Base-by-base conservation (phyloP, 768 basidiomycete species). In the Gymnopilus junonius region DNA sequence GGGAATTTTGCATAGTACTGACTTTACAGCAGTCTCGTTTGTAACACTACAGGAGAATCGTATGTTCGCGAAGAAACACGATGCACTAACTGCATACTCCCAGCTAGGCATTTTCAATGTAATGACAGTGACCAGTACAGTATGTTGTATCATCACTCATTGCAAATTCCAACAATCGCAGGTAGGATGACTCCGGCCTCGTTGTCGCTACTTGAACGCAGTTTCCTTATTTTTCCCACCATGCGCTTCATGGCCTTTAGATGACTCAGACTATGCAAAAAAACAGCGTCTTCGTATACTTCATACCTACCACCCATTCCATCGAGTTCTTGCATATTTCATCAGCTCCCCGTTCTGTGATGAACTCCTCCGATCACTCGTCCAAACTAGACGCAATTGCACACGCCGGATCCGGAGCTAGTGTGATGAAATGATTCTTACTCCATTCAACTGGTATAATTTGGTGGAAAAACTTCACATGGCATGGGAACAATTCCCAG, bases 361-460 rank as follows among this genome's bases (percentile, higher is more conserved):
- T 5, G 15, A 31, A 37, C 32, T 29, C 37, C 31, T 29, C 40
- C 51, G 50, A 54, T 61, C 20, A 12, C 39, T n/a, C 54, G 21
- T 55, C 51, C n/a, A 61, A 29, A 54, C 15, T 40, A 43, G 35
- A 31, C 51, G 51, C 21, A 43, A 31, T 32, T 20, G 29, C 48
- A 29, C 27, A 31, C 27, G 48, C 48, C 48, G 27, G 1, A 51
- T 51, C 32, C 45, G 56, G 56, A 40, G 37, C 50, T 58, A 42
- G 48, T 25, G 35, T 40, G 35, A 46, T 32, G 53, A 43, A 55
- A 35, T 35, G 59, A 23, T 43, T n/a, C 21, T 60, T 61, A 54
- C 59, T 61, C 59, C 59, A 61, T 61, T 61, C 37, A 59, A 37
- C 12, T 14, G 34, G 15, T 51, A 50, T 34, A 37, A 31, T 59